Base-by-base conservation (phyloP, 768 basidiomycete genomes). In the Boletus rubroflammeus region DNA sequence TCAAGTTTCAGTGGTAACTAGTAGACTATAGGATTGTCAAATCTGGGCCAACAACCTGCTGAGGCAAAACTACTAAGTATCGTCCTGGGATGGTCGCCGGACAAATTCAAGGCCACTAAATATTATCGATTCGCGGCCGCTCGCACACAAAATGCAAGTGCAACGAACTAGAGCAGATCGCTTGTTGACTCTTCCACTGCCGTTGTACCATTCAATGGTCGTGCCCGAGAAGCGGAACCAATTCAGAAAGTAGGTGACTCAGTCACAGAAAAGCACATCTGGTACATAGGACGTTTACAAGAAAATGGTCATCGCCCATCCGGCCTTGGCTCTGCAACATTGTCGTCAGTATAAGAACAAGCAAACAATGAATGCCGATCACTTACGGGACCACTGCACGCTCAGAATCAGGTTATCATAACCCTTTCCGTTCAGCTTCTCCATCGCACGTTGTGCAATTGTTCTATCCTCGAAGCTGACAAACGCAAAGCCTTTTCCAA, bases 401-500 rank as follows among this genome's bases (percentile, higher is more conserved):
- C 75, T 83, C 60, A 86, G 66, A 59, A 98, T 98, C 56, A 98
- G 75, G 67, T 91, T 95, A 70, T 95, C 93, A 64, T 96, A 98
- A 21, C 93, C 94, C 64, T 82, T 82, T 25, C 95, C 96, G 64
- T 98, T 80, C 60, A 94, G 85, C 73, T 93, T 96, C 64, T 90
- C 85, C 76, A 97, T 86, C 40, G 97, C 97, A 67, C 77, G 81
- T 73, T 96, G 90, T 19, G 92, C 97, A 50, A 78, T 75, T 11
- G 81, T 76, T 66, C 79, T 78, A 15, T 87, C 86, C 67, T 98
- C 96, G 65, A 97, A 99, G 69, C 88, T 92, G 51, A 99, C 95
- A 63, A 98, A 98, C 15, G 95, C 96, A 69, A 96, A 97, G 46
- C 96, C 96, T 72, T 96, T 97, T 53, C 94, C 94, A 21, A 88